Conservation (phyloP, 2,329 filamentous ascomycete genomes). For the Ophiostoma australiae region DNA sequence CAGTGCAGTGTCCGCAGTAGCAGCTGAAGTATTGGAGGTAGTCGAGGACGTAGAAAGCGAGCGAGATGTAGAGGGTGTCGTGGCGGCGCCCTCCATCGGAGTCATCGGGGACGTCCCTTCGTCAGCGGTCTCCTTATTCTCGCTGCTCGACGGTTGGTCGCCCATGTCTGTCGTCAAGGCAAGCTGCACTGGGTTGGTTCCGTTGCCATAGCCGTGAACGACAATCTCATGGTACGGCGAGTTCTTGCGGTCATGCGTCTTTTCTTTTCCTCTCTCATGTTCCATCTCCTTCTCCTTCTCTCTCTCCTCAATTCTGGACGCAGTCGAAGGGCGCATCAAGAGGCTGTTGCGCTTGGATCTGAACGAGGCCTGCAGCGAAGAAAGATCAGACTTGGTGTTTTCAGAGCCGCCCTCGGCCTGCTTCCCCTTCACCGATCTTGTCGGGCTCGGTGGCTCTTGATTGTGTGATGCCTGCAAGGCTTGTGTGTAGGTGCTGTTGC, state of each 20-base stretch:
- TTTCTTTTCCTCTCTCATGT: not conserved
- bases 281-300: not conserved
- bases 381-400: not conserved
- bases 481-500: slow-evolving; percentile 4
- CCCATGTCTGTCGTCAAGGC: not conserved
- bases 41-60: slow-evolving; percentile 31
- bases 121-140: not conserved
- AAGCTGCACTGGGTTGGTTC: slow-evolving; percentile 37
- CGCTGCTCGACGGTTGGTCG: not conserved
- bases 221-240: slow-evolving; percentile 47
- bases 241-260: not conserved
- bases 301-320: not conserved
- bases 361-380: not conserved
- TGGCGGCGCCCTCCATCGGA: not conserved
- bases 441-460: slow-evolving; percentile 2
- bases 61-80: slow-evolving; percentile 21
- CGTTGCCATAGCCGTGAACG: slow-evolving; percentile 51
- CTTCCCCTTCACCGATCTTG: slow-evolving; percentile 12
- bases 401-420: not conserved
- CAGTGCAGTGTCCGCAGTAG: slow-evolving; percentile 20
- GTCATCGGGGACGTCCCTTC: not conserved
- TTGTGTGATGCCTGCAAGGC: not conserved
- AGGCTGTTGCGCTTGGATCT: slow-evolving; percentile 16
- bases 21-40: slow-evolving; percentile 25
- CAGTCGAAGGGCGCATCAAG: slow-evolving; percentile 6